Evolutionary conservation across 208 protist species (phyloP).

Genomic region (Pavlovales sp.): DNA sequence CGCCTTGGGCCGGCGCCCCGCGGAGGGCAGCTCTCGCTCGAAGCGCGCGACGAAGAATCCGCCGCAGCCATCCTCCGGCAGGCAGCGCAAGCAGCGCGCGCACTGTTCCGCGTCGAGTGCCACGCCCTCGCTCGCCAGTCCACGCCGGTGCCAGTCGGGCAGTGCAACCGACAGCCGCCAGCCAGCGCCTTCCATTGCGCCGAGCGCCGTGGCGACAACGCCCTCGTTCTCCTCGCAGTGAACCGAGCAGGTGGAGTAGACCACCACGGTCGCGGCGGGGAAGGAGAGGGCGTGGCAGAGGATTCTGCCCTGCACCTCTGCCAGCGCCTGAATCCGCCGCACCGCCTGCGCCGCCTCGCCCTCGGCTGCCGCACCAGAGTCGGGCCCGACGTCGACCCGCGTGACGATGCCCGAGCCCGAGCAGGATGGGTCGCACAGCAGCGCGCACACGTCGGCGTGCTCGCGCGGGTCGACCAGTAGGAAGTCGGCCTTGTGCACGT

Average conservation of each 20-base stretch:
- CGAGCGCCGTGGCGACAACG: constrained; percentile 60
- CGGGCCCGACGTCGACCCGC: constrained; percentile 10
- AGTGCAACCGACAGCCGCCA: constrained; percentile 56
- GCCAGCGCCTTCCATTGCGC: neutral
- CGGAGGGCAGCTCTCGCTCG: too few species aligned
- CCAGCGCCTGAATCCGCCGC: neutral
- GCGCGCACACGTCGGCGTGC: constrained; percentile 23
- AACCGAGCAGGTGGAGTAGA: constrained; percentile 71
- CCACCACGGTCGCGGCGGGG: constrained; percentile 57
- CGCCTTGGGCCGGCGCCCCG: too few species aligned
- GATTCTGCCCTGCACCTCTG: constrained; percentile 44
- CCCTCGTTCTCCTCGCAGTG: constrained; percentile 66
- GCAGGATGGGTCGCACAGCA: constrained; percentile 67
- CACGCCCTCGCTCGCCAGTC: constrained; percentile 34
- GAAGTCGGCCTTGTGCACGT: constrained; percentile 33
- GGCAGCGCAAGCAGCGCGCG: constrained; percentile 50
- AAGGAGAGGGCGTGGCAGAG: constrained; percentile 60
- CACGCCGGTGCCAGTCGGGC: constrained; percentile 60
- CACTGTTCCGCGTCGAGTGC: neutral
- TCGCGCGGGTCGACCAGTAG: neutral
- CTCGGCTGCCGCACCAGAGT: neutral
- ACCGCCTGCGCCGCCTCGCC: neutral
- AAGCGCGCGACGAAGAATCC: constrained; percentile 70
- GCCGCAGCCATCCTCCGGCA: constrained; percentile 57
- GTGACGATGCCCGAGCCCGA: constrained; percentile 64